Conservation (phyloP, 2,329 filamentous ascomycete species). For the Teratosphaeria gauchensis region DNA sequence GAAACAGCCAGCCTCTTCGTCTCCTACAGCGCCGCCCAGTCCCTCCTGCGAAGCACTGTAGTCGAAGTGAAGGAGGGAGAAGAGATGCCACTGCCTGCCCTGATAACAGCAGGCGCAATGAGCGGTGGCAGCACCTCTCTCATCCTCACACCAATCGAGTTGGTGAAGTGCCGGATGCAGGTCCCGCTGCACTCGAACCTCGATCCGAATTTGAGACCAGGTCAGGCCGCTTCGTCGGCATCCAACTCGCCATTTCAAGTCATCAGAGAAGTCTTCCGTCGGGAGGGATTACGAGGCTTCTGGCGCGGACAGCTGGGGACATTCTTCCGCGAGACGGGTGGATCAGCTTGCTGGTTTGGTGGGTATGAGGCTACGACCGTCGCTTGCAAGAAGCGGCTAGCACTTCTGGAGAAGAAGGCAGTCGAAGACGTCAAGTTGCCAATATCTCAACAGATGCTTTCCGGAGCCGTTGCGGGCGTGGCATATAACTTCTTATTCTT, state of each 20-base stretch:
- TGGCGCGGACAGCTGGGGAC: constrained; percentile 95
- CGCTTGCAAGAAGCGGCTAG: constrained; percentile 49
- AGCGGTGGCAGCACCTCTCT: constrained; percentile 84
- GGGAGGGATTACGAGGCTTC: constrained; percentile 76
- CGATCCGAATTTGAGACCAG: constrained; percentile 14
- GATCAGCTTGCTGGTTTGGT: constrained; percentile 91
- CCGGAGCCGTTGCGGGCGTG: constrained; percentile 81
- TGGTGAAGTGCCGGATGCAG: constrained; percentile 98
- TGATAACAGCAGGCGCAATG: constrained; percentile 73
- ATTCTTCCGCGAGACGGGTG: constrained; percentile 85
- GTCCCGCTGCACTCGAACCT: constrained; percentile 45
- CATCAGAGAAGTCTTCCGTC: constrained; percentile 68
- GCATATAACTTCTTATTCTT: constrained; percentile 97
- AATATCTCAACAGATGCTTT: constrained; percentile 76
- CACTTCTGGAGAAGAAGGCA: constrained; percentile 26
- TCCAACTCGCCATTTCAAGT: constrained; percentile 50
- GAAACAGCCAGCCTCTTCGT: constrained; percentile 92
- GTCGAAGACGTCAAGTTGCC: constrained; percentile 45
- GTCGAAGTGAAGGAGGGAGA: constrained; percentile 38
- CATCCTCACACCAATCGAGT: constrained; percentile 86
- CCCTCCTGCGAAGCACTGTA: constrained; percentile 54
- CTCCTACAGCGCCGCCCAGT: constrained; percentile 60
- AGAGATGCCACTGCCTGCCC: constrained; percentile 61
- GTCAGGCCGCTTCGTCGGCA: constrained; percentile 4
- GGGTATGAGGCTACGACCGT: constrained; percentile 67